phyloP scores from a whole-genome alignment of 169 alveolate genomes.

The Plasmodium malariae region DNA sequence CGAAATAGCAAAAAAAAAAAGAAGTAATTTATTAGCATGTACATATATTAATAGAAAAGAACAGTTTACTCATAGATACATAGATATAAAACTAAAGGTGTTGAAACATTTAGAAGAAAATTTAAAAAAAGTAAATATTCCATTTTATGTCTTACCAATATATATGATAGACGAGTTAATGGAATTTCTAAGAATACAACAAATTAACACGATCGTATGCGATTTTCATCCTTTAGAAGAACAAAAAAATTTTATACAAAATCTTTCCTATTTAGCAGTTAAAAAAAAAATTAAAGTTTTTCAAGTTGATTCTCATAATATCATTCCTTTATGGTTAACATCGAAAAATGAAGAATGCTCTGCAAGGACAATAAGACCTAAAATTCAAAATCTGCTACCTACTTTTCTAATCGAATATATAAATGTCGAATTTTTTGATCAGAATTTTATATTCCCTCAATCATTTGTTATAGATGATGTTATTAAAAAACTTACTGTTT shows the following conservation, averaged over 20 bases:
- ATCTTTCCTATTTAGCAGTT: slow-evolving; percentile 27
- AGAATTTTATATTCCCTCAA: slow-evolving; percentile 34
- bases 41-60: slow-evolving; percentile 65
- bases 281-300: slow-evolving; percentile 55
- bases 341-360: slow-evolving; percentile 77
- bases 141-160: slow-evolving; percentile 63
- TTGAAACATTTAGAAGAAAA: slow-evolving; percentile 55
- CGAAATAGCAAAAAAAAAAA: slow-evolving; percentile 42
- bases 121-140: slow-evolving; percentile 60
- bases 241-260: slow-evolving; percentile 17
- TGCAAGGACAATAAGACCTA: slow-evolving; percentile 65
- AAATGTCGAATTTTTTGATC: slow-evolving; percentile 22
- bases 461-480: slow-evolving; percentile 43
- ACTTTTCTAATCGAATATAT: slow-evolving; percentile 54
- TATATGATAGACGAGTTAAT: slow-evolving; percentile 64
- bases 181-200: slow-evolving; percentile 46
- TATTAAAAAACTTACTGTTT: slow-evolving; percentile 22
- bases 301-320: slow-evolving; percentile 82
- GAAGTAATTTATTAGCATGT: slow-evolving; percentile 31
- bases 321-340: slow-evolving; percentile 81
- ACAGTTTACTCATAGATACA: slow-evolving; percentile 29
- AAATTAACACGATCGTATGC: slow-evolving; percentile 32
- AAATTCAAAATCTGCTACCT: slow-evolving; percentile 47
- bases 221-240: slow-evolving; percentile 46
- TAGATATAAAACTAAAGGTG: slow-evolving; percentile 48